A percentile compares a stretch with the other conserved stretches of the same genome.
phyloP scores from a whole-genome alignment of 805 yeast species.

The Candida arabinofermentans region DNA sequence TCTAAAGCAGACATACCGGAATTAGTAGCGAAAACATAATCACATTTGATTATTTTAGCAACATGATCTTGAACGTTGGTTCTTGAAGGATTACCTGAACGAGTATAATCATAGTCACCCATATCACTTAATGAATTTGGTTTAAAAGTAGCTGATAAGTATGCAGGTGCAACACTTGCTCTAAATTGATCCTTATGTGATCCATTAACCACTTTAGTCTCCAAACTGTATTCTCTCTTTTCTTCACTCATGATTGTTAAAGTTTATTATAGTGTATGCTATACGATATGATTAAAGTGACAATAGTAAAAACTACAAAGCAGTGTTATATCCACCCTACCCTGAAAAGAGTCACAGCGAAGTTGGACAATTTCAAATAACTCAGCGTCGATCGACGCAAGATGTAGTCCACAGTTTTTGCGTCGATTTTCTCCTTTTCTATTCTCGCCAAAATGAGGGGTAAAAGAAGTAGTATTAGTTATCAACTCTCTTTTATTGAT shows the following conservation, averaged over 20 bases:
- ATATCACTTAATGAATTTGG: conserved; percentile 66
- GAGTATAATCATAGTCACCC: conserved; percentile 83
- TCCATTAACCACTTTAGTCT: conserved; percentile 66
- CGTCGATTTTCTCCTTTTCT: background rate
- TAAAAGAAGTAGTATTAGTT: background rate
- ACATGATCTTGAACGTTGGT: conserved; percentile 73
- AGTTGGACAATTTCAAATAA: too few relatives aligned
- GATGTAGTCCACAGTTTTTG: too few relatives aligned
- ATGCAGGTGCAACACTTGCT: conserved; percentile 82
- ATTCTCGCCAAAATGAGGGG: background rate
- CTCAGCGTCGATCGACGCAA: too few relatives aligned
- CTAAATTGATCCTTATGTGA: conserved; percentile 66
- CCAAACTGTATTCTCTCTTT: conserved; percentile 45
- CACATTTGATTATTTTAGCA: conserved; percentile 75
- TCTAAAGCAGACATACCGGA: conserved; percentile 94
- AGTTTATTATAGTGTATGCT: too few relatives aligned
- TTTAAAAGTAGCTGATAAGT: conserved; percentile 93
- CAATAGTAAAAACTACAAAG: too few relatives aligned
- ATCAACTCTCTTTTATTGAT: too few relatives aligned
- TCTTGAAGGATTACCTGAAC: conserved; percentile 94
- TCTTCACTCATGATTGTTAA: background rate
- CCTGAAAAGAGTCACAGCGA: too few relatives aligned
- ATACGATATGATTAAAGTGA: too few relatives aligned
- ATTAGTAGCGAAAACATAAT: conserved; percentile 73
- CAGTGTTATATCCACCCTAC: too few relatives aligned